phyloP scores from a whole-genome alignment of 163 green algal species.

The Scenedesmus sp. region DNA sequence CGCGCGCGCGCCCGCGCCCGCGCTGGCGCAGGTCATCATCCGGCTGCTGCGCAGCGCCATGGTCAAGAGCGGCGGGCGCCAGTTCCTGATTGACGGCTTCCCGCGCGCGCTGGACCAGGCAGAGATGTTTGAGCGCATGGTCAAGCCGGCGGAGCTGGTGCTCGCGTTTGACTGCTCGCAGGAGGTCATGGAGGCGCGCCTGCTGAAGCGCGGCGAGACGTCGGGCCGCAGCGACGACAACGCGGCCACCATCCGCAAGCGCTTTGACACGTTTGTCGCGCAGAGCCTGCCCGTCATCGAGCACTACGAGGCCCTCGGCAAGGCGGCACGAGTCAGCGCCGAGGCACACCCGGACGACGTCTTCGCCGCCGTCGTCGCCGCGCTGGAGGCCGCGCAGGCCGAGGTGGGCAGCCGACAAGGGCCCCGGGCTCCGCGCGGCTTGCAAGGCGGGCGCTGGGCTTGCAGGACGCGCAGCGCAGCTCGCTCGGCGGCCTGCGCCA shows the following conservation, averaged over 20 bases:
- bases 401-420: too few species aligned
- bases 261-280: constrained; percentile 67
- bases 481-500: too few species aligned
- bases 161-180: constrained; percentile 82
- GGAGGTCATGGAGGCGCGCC: constrained; percentile 67
- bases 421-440: too few species aligned
- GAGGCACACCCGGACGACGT: too few species aligned
- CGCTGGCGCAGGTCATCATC: constrained; percentile 52
- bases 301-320: constrained; percentile 53
- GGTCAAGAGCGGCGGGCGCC: constrained; percentile 41
- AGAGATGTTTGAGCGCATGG: constrained; percentile 58
- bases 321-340: too few species aligned
- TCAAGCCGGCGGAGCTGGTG: constrained; percentile 55
- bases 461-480: too few species aligned
- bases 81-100: constrained; percentile 88
- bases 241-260: constrained; percentile 75
- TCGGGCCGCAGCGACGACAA: constrained; percentile 78
- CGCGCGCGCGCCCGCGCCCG: background rate
- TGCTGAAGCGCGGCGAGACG: constrained; percentile 67
- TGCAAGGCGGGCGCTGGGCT: too few species aligned
- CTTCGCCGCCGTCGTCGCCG: too few species aligned
- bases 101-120: constrained; percentile 77
- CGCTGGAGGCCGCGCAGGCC: too few species aligned
- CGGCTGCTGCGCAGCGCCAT: constrained; percentile 76
- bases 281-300: constrained; percentile 63